Evolutionary conservation across 306 rosid species (phyloP).

Genomic region (Gastrolobium bilobum): DNA sequence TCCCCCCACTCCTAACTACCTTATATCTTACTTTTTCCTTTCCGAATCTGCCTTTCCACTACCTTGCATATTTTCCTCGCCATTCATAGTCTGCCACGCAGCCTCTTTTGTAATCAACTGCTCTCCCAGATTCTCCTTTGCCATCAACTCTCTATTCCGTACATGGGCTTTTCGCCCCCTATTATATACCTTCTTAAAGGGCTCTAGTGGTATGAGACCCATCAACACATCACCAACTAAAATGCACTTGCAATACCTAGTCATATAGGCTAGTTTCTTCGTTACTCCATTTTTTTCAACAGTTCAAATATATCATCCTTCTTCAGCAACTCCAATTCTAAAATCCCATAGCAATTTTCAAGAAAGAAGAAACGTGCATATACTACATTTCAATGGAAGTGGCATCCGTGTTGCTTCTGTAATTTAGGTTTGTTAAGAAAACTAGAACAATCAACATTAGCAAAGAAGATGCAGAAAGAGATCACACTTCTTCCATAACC

Average conservation of each 20-base stretch:
- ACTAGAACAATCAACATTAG: constrained; percentile 9
- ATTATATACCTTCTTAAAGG: too few relatives aligned
- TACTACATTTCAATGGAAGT: not conserved
- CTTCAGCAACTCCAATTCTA: constrained; percentile 3
- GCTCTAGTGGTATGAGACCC: too few relatives aligned
- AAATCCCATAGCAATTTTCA: constrained; percentile 10
- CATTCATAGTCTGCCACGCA: too few relatives aligned
- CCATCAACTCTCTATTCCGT: too few relatives aligned
- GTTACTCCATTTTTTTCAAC: constrained; percentile 11
- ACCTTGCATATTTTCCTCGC: too few relatives aligned
- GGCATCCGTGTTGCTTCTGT: constrained; percentile 9
- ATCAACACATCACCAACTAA: not conserved
- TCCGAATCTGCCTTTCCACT: too few relatives aligned
- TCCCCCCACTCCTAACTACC: too few relatives aligned
- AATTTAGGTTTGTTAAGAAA: constrained; percentile 26
- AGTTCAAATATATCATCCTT: constrained; percentile 33
- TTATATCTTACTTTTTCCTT: too few relatives aligned
- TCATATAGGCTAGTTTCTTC: constrained; percentile 22
- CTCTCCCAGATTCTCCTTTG: too few relatives aligned
- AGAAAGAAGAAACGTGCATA: not conserved
- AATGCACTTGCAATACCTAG: constrained; percentile 10
- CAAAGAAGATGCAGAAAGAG: constrained; percentile 33
- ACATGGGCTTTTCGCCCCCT: too few relatives aligned
- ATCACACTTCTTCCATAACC: constrained; percentile 2
- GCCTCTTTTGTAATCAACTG: too few relatives aligned